A percentile compares a stretch with the other conserved stretches of the same genome.
Evolutionary conservation across 2,329 filamentous ascomycete species (phyloP).

Genomic region (Allantophomopsis lycopodina): DNA sequence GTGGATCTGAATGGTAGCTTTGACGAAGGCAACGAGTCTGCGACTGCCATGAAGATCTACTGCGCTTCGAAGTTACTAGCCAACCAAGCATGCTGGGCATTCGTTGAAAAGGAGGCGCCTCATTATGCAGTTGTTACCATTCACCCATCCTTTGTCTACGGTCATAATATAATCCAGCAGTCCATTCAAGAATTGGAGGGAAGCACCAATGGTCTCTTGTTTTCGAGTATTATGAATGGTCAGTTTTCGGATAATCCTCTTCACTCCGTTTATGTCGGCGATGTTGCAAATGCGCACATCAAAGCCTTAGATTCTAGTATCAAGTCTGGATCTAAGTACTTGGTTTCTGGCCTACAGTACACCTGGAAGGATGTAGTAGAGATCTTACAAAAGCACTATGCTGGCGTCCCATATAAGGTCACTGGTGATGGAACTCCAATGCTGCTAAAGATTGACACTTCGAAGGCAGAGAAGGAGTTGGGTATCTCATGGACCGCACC

Average conservation of each 20-base stretch:
- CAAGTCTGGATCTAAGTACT: conserved; percentile 1
- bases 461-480: conserved; percentile 4
- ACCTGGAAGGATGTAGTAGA: conserved; percentile 3
- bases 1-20: too few species aligned
- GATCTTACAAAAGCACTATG: conserved; percentile 3
- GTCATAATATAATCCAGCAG: too few species aligned
- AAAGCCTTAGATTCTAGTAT: conserved; percentile 1
- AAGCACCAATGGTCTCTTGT: conserved; percentile 2
- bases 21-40: too few species aligned
- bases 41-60: too few species aligned
- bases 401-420: neutral
- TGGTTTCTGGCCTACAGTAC: neutral
- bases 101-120: too few species aligned
- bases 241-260: neutral
- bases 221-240: conserved; percentile 1
- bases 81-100: too few species aligned
- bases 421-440: neutral
- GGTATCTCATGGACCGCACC: conserved; percentile 3
- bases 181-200: too few species aligned
- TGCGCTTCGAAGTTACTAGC: too few species aligned
- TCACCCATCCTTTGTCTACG: too few species aligned
- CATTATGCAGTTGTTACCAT: too few species aligned
- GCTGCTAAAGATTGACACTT: neutral
- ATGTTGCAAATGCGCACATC: conserved; percentile 5
- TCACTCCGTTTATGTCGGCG: conserved; percentile 1